Conservation (phyloP, 768 basidiomycete species). For the Porpolomopsis calyptriformis region DNA sequence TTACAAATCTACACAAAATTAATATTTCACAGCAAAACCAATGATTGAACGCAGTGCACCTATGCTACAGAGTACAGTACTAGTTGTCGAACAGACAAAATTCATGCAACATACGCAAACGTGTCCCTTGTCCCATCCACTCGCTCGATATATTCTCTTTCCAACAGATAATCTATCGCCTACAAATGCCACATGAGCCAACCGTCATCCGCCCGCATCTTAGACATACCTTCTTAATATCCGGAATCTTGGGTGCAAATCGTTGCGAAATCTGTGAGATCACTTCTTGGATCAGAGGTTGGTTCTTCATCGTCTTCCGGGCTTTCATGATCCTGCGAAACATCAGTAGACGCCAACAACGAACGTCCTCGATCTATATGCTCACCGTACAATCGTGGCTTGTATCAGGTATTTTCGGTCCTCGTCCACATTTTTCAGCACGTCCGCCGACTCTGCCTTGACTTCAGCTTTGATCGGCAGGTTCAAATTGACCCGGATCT, state of each 20-base stretch:
- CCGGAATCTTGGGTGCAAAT: slow-evolving; percentile 87
- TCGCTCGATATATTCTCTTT: slow-evolving; percentile 97
- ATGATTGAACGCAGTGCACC: too few species aligned
- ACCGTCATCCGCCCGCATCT: neutral
- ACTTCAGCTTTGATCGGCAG: slow-evolving; percentile 90
- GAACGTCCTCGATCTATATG: slow-evolving; percentile 6
- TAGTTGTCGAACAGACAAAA: slow-evolving; percentile 39
- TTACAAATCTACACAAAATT: slow-evolving; percentile 28
- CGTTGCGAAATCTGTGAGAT: slow-evolving; percentile 81
- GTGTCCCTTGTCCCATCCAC: slow-evolving; percentile 86
- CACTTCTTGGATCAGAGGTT: slow-evolving; percentile 80
- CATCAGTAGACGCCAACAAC: slow-evolving; percentile 2
- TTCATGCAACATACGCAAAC: slow-evolving; percentile 70
- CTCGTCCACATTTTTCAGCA: slow-evolving; percentile 91
- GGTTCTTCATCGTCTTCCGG: slow-evolving; percentile 91
- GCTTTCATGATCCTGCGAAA: slow-evolving; percentile 80
- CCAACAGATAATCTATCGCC: slow-evolving; percentile 86
- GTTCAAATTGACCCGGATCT: slow-evolving; percentile 87
- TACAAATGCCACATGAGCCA: slow-evolving; percentile 20
- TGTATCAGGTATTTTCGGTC: slow-evolving; percentile 96
- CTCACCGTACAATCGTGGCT: slow-evolving; percentile 78
- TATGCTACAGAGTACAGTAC: slow-evolving; percentile 13
- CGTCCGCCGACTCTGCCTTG: slow-evolving; percentile 82
- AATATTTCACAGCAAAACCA: neutral
- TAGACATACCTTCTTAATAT: slow-evolving; percentile 86